These are phyloP conservation scores for Phalaenopsis hybrid DNA, from an alignment of 116 monocot genomes.

Conservation along the genomic window DNA sequence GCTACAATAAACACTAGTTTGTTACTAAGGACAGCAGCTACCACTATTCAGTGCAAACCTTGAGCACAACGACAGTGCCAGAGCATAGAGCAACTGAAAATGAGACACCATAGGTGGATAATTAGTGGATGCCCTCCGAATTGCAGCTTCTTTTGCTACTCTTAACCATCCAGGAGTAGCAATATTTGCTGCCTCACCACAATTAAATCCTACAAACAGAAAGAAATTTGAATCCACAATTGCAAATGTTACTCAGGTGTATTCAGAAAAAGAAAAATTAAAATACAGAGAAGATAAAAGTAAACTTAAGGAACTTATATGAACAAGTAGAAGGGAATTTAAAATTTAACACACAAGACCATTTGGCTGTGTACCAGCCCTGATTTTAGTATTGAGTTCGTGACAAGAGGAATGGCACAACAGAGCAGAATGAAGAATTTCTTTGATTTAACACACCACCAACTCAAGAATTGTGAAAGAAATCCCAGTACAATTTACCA, in stretches of 20 bases:
- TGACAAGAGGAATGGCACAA: not conserved
- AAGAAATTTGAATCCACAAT: not conserved
- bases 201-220: slow-evolving; percentile 43
- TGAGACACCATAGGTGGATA: slow-evolving; percentile 60
- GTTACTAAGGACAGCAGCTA: not conserved
- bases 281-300: not conserved
- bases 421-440: not conserved
- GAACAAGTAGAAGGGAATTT: not conserved
- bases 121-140: slow-evolving; percentile 54
- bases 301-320: not conserved
- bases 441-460: not conserved
- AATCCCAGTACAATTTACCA: not conserved
- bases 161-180: slow-evolving; percentile 50
- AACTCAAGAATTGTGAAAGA: not conserved
- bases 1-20: not conserved
- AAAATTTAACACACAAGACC: not conserved
- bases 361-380: not conserved
- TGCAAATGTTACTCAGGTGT: not conserved
- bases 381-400: not conserved
- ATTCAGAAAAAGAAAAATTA: not conserved
- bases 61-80: slow-evolving; percentile 39
- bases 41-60: slow-evolving; percentile 21
- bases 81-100: slow-evolving; percentile 51
- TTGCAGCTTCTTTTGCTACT: slow-evolving; percentile 58
- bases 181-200: slow-evolving; percentile 62